Conservation (phyloP, 2,329 filamentous ascomycete genomes). For the Lasiodiplodia theobromae region DNA sequence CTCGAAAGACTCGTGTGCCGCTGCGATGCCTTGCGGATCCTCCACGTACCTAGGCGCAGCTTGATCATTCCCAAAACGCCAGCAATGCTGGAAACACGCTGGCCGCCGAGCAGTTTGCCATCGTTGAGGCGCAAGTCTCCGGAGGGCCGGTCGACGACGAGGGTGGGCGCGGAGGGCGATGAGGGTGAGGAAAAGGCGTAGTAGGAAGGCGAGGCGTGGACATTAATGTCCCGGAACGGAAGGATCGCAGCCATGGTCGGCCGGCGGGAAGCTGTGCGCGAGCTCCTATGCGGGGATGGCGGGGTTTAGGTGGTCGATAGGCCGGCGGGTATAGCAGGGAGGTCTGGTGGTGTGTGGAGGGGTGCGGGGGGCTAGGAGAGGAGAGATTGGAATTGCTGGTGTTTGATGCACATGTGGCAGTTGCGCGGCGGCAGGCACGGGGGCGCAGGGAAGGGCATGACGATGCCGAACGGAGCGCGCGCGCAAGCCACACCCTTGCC, state of each 20-base stretch:
- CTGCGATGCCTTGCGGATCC: not conserved
- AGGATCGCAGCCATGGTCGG: conserved; percentile 59
- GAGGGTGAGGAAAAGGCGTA: conserved; percentile 98
- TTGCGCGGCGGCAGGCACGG: conserved; percentile 21
- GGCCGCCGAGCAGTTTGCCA: conserved; percentile 75
- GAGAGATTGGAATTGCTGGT: conserved; percentile 22
- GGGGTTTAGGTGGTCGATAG: not conserved
- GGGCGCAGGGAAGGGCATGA: conserved; percentile 18
- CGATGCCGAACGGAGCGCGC: conserved; percentile 13
- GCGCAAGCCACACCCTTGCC: conserved; percentile 29
- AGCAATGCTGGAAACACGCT: conserved; percentile 91
- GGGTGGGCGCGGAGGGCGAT: conserved; percentile 83
- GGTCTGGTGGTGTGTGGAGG: conserved; percentile 10
- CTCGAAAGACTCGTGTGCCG: not conserved
- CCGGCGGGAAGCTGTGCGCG: not conserved
- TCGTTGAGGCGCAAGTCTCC: conserved; percentile 88
- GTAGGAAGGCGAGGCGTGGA: conserved; percentile 88
- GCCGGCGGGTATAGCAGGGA: conserved; percentile 5
- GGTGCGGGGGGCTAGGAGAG: conserved; percentile 12
- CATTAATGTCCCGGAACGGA: conserved; percentile 95
- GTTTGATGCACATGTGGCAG: conserved; percentile 26
- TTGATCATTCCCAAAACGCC: conserved; percentile 95
- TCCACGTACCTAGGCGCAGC: conserved; percentile 77
- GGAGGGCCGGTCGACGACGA: conserved; percentile 90
- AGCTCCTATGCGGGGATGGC: conserved; percentile 7